These are phyloP conservation scores for Bothriochloa decipiens DNA, from an alignment of 176 grass and related monocot genomes.

Conservation along the genomic window DNA sequence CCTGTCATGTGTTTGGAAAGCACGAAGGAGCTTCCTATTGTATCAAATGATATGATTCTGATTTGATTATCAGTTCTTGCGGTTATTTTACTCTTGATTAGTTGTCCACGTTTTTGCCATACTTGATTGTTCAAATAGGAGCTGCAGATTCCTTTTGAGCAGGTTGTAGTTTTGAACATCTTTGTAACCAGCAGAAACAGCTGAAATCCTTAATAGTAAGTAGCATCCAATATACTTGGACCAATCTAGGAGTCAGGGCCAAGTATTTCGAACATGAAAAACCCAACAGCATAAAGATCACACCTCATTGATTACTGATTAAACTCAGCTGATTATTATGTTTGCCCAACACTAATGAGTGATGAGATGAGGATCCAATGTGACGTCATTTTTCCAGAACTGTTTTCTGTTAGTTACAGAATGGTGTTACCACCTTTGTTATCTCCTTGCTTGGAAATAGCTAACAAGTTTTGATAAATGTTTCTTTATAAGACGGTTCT, in stretches of 20 bases:
- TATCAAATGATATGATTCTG: slow-evolving; percentile 5
- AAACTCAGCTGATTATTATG: slow-evolving; percentile 2
- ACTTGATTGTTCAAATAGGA: slow-evolving; percentile 13
- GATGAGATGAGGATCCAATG: background rate
- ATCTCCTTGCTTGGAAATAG: background rate
- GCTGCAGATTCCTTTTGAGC: background rate
- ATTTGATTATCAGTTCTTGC: background rate
- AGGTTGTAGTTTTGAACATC: background rate
- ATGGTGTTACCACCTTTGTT: background rate
- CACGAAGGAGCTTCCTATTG: background rate
- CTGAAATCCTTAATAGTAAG: slow-evolving; percentile 8
- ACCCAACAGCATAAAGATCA: background rate
- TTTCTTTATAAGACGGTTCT: background rate
- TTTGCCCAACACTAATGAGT: slow-evolving; percentile 8
- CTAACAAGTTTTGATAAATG: background rate
- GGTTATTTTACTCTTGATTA: slow-evolving; percentile 9
- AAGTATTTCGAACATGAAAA: background rate
- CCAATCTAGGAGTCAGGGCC: background rate
- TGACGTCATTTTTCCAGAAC: background rate
- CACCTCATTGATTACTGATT: background rate
- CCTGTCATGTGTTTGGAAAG: background rate
- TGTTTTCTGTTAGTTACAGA: background rate
- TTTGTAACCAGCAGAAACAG: background rate
- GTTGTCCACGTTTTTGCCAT: slow-evolving; percentile 7
- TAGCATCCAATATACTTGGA: slow-evolving; percentile 11